phyloP scores from a whole-genome alignment of 2,329 filamentous ascomycete genomes.

The Colletotrichum euphorbiae region DNA sequence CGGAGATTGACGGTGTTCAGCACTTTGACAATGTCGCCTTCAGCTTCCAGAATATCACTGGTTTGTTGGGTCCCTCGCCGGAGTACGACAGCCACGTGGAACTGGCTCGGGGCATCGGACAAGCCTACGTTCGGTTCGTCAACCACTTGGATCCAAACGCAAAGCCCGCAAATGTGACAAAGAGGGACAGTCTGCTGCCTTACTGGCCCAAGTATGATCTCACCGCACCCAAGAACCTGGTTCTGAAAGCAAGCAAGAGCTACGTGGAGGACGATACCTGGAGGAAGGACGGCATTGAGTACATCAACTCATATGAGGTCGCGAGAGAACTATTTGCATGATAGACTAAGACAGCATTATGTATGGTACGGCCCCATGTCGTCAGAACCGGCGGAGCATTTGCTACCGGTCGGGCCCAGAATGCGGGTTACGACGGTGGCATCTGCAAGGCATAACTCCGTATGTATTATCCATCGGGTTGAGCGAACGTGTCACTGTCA shows the following conservation, averaged over 20 bases:
- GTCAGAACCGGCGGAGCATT: not conserved
- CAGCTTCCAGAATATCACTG: conserved; percentile 63
- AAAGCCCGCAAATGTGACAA: conserved; percentile 26
- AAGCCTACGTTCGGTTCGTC: conserved; percentile 58
- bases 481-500: too few species aligned
- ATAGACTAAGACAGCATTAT: not conserved
- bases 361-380: not conserved
- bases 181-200: conserved; percentile 46
- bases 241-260: conserved; percentile 56
- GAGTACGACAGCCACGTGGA: conserved; percentile 52
- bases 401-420: conserved; percentile 14
- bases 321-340: conserved; percentile 50
- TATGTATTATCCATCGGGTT: not conserved
- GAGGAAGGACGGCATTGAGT: conserved; percentile 59
- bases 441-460: conserved; percentile 11
- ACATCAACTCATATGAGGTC: conserved; percentile 54
- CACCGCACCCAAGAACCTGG: conserved; percentile 55
- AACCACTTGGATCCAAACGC: conserved; percentile 56
- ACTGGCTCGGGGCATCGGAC: conserved; percentile 52
- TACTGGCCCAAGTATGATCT: conserved; percentile 56
- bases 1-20: conserved; percentile 53
- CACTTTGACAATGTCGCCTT: conserved; percentile 64
- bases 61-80: conserved; percentile 58
- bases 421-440: conserved; percentile 15
- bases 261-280: conserved; percentile 61